A percentile compares a stretch with the other conserved stretches of the same genome.
phyloP scores from a whole-genome alignment of 1,284 basidiomycete genomes.

The Ganoderma resinaceum region DNA sequence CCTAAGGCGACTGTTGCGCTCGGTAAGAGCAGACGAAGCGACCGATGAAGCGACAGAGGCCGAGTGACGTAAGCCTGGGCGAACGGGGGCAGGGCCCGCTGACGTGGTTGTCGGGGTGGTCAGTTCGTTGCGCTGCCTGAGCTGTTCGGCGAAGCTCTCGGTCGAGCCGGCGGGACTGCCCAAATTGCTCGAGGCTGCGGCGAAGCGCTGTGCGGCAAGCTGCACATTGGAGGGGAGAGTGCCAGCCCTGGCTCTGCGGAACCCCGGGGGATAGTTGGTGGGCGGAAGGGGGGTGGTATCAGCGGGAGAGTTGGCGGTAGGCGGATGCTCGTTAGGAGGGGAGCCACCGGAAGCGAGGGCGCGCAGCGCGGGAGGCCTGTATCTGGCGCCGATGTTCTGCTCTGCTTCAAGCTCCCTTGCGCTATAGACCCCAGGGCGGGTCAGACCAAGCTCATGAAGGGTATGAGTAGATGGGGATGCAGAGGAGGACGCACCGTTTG shows the following conservation, averaged over 20 bases:
- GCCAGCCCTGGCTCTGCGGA: slow-evolving; percentile 87
- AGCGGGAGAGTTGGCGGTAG: slow-evolving; percentile 59
- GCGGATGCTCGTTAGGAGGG: slow-evolving; percentile 69
- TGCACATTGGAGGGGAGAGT: slow-evolving; percentile 89
- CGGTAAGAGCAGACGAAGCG: slow-evolving; percentile 61
- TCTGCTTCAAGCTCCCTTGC: slow-evolving; percentile 84
- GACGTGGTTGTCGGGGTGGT: slow-evolving; percentile 48
- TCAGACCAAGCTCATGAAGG: slow-evolving; percentile 20
- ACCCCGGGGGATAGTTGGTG: slow-evolving; percentile 78
- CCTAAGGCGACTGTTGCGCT: slow-evolving; percentile 82
- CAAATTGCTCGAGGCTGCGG: slow-evolving; percentile 68
- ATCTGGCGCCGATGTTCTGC: slow-evolving; percentile 69
- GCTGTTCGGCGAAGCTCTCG: slow-evolving; percentile 70
- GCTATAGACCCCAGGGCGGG: slow-evolving; percentile 46
- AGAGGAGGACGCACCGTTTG: slow-evolving; percentile 65
- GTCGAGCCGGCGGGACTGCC: slow-evolving; percentile 61
- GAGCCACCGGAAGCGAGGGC: slow-evolving; percentile 72
- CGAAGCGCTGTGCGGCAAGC: slow-evolving; percentile 83
- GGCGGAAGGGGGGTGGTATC: slow-evolving; percentile 67
- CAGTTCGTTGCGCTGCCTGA: slow-evolving; percentile 52
- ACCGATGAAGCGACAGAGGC: slow-evolving; percentile 70
- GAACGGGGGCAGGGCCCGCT: slow-evolving; percentile 49
- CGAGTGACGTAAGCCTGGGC: slow-evolving; percentile 82
- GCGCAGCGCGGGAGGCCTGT: slow-evolving; percentile 82
- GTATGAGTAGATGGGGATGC: slow-evolving; percentile 7